Evolutionary conservation across 2,329 filamentous ascomycete species (phyloP).

Genomic region (Elsinoe perseae): DNA sequence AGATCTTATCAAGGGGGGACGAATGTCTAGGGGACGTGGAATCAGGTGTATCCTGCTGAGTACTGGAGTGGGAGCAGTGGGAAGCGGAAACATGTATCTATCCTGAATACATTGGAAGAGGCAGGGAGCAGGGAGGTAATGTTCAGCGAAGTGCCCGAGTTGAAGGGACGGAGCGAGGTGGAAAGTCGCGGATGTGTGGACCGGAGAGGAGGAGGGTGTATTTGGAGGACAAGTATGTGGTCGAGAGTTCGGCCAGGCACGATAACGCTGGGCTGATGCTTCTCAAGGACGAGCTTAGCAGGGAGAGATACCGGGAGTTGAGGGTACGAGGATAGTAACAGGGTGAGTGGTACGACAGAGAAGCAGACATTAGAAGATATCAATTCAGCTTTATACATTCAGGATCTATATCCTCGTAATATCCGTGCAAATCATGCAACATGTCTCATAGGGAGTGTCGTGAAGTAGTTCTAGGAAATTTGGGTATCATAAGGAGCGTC

Average conservation of each 20-base stretch:
- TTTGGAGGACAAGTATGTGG: slow-evolving; percentile 17
- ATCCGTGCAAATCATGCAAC: background rate
- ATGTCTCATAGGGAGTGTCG: slow-evolving; percentile 7
- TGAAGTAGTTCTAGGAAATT: background rate
- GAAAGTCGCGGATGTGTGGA: slow-evolving; percentile 42
- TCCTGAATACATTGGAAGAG: slow-evolving; percentile 39
- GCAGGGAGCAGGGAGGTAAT: slow-evolving; percentile 32
- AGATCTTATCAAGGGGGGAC: slow-evolving; percentile 41
- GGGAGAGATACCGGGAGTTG: background rate
- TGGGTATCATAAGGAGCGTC: slow-evolving; percentile 3
- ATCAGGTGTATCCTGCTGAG: slow-evolving; percentile 42
- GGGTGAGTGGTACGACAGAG: background rate
- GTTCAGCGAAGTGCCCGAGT: slow-evolving; percentile 40
- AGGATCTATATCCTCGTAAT: background rate
- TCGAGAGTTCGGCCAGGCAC: slow-evolving; percentile 23
- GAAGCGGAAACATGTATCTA: slow-evolving; percentile 40
- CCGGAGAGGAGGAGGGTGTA: slow-evolving; percentile 31
- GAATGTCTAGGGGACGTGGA: slow-evolving; percentile 45
- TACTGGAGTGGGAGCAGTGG: slow-evolving; percentile 42
- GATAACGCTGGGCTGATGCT: slow-evolving; percentile 21
- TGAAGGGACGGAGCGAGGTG: slow-evolving; percentile 30
- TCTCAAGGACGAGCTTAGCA: background rate
- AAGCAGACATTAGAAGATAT: background rate
- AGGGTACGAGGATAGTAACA: background rate
- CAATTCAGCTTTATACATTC: background rate